Conservation (phyloP, 768 basidiomycete genomes). For the Dentipellis sp. region DNA sequence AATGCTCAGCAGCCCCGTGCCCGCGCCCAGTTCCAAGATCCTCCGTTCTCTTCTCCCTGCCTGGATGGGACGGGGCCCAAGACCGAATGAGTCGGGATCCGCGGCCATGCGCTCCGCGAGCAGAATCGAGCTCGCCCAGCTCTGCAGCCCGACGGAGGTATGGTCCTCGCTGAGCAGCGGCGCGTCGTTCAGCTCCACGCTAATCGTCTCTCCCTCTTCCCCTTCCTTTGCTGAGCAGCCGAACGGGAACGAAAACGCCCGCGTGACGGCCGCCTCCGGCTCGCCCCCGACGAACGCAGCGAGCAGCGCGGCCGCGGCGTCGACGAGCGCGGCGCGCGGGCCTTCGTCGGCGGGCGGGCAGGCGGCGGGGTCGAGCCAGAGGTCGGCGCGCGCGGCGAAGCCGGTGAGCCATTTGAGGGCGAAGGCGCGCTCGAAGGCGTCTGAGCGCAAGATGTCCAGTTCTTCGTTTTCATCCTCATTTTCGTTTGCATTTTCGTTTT, state of each 20-base stretch:
- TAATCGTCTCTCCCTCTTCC: slow-evolving; percentile 18
- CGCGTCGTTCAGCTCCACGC: slow-evolving; percentile 61
- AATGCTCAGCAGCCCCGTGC: slow-evolving; percentile 79
- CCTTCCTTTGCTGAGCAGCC: neutral
- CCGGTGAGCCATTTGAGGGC: slow-evolving; percentile 71
- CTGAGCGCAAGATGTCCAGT: slow-evolving; percentile 43
- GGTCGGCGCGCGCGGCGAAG: slow-evolving; percentile 50
- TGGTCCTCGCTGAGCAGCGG: slow-evolving; percentile 56
- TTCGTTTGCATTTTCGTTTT: slow-evolving; percentile 1
- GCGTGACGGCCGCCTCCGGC: slow-evolving; percentile 35
- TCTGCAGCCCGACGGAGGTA: slow-evolving; percentile 76
- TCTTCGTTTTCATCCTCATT: slow-evolving; percentile 19
- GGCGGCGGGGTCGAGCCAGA: slow-evolving; percentile 28
- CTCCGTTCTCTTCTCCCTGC: slow-evolving; percentile 1
- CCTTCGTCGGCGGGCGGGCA: slow-evolving; percentile 25
- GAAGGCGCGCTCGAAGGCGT: slow-evolving; percentile 57
- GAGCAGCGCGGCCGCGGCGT: slow-evolving; percentile 51
- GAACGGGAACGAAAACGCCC: slow-evolving; percentile 41
- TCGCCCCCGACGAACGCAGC: slow-evolving; percentile 37
- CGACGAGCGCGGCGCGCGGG: slow-evolving; percentile 35
- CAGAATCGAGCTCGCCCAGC: slow-evolving; percentile 74
- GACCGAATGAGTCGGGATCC: slow-evolving; percentile 32
- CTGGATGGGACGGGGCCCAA: slow-evolving; percentile 13
- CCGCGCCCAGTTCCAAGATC: slow-evolving; percentile 77
- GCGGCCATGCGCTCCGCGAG: slow-evolving; percentile 55